Percentiles rank a stretch among this genome's conserved stretches.
These are phyloP conservation scores for Xylariaceae sp. DNA, from an alignment of 2,329 filamentous ascomycete genomes.

Conservation along the genomic window DNA sequence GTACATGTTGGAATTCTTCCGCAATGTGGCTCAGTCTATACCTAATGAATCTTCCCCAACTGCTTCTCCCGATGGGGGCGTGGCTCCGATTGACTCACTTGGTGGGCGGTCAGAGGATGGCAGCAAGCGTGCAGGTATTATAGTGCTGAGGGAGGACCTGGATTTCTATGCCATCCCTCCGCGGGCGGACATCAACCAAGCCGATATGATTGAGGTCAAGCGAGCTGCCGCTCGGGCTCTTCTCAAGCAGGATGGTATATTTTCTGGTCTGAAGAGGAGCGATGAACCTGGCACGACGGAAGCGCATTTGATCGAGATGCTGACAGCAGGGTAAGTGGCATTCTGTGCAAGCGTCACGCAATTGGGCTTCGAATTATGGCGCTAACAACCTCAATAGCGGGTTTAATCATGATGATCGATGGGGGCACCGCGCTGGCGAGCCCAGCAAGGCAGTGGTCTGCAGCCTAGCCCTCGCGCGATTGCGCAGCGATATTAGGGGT, in stretches of 20 bases:
- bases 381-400: conserved; percentile 54
- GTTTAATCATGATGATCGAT: conserved; percentile 91
- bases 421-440: conserved; percentile 96
- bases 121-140: conserved; percentile 91
- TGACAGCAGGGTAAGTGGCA: conserved; percentile 88
- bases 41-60: conserved; percentile 67
- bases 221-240: conserved; percentile 84
- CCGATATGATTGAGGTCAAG: conserved; percentile 95
- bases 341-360: background rate
- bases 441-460: conserved; percentile 98
- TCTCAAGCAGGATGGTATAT: conserved; percentile 87
- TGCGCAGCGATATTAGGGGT: conserved; percentile 88
- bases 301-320: conserved; percentile 97
- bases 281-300: conserved; percentile 96
- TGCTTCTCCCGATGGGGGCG: conserved; percentile 58
- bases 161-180: conserved; percentile 98
- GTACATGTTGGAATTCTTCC: conserved; percentile 99
- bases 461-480: conserved; percentile 85
- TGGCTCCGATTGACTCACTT: conserved; percentile 67
- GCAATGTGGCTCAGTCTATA: conserved; percentile 93
- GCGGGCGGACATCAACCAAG: conserved; percentile 72
- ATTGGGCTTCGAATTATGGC: no score
- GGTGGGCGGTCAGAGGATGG: conserved; percentile 52
- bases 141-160: conserved; percentile 90
- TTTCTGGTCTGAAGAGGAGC: conserved; percentile 89